These are phyloP conservation scores for Neckera pumila DNA, from an alignment of 225 moss, liverwort and hornwort genomes.

Conservation along the genomic window DNA sequence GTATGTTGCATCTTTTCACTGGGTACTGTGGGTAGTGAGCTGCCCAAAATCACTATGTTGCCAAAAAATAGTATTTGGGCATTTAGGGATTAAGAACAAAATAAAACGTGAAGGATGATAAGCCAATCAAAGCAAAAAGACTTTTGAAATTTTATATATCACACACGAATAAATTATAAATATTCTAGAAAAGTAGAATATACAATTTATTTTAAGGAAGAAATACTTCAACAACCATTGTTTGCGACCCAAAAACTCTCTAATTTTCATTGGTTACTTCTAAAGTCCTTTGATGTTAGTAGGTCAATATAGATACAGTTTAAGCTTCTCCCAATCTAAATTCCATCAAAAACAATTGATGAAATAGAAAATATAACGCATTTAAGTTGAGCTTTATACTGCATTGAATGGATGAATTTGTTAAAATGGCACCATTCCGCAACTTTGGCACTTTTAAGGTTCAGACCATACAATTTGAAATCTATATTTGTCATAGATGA, in stretches of 20 bases:
- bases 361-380: background rate
- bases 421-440: no score
- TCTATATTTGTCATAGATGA: no score
- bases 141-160: background rate
- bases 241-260: background rate
- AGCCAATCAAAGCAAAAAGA: background rate
- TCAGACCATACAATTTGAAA: no score
- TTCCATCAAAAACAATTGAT: background rate
- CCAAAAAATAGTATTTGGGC: no score
- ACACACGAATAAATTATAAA: background rate
- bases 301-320: background rate
- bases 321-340: background rate
- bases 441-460: no score
- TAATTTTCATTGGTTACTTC: background rate
- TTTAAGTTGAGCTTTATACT: no score
- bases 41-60: no score
- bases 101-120: background rate
- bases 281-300: accelerated
- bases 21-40: no score
- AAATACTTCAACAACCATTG: background rate
- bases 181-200: background rate
- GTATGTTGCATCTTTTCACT: no score
- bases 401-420: background rate
- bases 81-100: no score
- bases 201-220: background rate